Evolutionary conservation across 306 rosid species (phyloP).

Genomic region (Inga laurina): DNA sequence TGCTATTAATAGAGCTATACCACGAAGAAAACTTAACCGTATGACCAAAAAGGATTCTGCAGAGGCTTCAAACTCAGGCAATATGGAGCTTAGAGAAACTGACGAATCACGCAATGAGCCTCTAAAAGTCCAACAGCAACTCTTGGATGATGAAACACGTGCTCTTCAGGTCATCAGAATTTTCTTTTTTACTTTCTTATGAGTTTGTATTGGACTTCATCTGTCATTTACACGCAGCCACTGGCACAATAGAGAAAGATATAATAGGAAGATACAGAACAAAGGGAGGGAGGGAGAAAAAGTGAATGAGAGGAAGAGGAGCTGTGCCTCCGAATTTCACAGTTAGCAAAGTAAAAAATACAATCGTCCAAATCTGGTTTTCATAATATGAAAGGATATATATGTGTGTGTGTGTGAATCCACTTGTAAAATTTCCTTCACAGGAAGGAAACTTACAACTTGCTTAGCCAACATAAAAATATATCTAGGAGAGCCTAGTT

Average conservation of each 20-base stretch:
- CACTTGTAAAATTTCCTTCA: neutral
- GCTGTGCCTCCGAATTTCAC: neutral
- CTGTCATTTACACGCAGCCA: neutral
- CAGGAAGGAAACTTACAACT: neutral
- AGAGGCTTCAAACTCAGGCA: constrained; percentile 47
- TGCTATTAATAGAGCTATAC: constrained; percentile 73
- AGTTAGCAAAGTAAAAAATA: neutral
- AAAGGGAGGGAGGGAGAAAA: neutral
- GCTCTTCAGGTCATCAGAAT: constrained; percentile 80
- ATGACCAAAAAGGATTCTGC: constrained; percentile 42
- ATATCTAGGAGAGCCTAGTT: neutral
- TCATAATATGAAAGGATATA: neutral
- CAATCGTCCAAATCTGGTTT: neutral
- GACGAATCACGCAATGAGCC: constrained; percentile 60
- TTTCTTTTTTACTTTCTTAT: neutral
- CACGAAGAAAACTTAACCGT: constrained; percentile 70
- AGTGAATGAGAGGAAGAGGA: neutral
- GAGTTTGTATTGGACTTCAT: constrained; percentile 18
- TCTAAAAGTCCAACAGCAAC: constrained; percentile 68
- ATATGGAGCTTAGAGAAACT: constrained; percentile 58
- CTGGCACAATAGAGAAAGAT: neutral
- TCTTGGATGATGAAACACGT: constrained; percentile 91
- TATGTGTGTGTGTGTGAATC: no score
- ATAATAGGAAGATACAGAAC: neutral
- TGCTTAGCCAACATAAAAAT: neutral